phyloP scores from a whole-genome alignment of 2,329 filamentous ascomycete species.

The Pestalotiopsis sp. region DNA sequence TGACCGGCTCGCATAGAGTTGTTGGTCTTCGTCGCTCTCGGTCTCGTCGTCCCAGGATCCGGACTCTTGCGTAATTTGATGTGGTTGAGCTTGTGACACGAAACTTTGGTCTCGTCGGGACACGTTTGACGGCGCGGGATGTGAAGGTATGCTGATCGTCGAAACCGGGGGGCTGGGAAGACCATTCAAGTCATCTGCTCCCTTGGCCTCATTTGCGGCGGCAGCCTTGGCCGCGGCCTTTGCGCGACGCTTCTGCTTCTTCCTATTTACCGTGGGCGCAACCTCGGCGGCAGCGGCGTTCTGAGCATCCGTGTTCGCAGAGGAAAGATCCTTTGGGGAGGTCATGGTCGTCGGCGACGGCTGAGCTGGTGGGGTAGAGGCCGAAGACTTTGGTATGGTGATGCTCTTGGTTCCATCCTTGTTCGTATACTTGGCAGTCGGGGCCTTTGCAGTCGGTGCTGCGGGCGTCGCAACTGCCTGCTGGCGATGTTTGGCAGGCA shows the following conservation, averaged over 20 bases:
- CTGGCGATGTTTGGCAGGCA: constrained; percentile 57
- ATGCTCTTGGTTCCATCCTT: constrained; percentile 73
- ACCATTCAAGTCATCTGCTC: constrained; percentile 39
- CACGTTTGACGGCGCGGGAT: constrained; percentile 6
- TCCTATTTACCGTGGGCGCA: constrained; percentile 72
- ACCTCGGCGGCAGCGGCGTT: constrained; percentile 31
- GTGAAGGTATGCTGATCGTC: constrained; percentile 27
- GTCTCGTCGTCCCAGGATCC: constrained; percentile 55
- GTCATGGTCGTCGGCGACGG: constrained; percentile 51
- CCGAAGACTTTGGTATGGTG: constrained; percentile 60
- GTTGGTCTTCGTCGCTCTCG: constrained; percentile 59
- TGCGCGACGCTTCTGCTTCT: constrained; percentile 91
- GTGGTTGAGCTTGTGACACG: constrained; percentile 23
- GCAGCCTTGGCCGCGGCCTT: constrained; percentile 77
- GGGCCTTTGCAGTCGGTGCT: constrained; percentile 50
- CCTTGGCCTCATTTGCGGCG: constrained; percentile 36
- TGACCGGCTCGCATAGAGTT: constrained; percentile 36
- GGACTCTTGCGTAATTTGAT: constrained; percentile 22
- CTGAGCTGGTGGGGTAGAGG: constrained; percentile 54
- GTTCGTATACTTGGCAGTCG: constrained; percentile 65
- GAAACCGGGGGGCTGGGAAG: constrained; percentile 38
- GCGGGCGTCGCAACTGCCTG: constrained; percentile 50
- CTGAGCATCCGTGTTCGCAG: constrained; percentile 30
- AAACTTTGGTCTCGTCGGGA: constrained; percentile 13
- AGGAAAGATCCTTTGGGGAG: constrained; percentile 37